Conservation (phyloP, 371 early-diverging fungal genomes). For the Apophysomyces elegans region DNA sequence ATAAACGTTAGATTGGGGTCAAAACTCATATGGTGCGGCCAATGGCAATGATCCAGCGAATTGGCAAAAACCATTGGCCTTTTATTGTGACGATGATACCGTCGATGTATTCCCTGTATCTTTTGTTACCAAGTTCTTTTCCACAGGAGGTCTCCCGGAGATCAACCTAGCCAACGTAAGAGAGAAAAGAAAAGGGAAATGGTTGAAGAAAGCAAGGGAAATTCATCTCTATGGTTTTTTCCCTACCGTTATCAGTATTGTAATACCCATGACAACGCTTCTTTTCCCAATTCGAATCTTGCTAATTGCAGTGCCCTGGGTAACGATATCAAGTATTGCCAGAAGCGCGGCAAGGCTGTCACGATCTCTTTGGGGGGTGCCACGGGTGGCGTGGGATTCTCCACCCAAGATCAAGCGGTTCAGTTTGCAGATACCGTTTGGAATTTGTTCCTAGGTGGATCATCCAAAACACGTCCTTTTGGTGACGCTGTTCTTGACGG, state of each 20-base stretch:
- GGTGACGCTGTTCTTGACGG: constrained; percentile 64
- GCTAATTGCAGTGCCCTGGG: constrained; percentile 57
- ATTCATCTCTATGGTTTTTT: not conserved
- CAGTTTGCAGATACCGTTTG: constrained; percentile 61
- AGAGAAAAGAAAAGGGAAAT: not conserved
- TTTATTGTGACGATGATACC: constrained; percentile 65
- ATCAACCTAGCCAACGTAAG: constrained; percentile 69
- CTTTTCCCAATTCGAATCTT: constrained; percentile 53
- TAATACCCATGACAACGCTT: constrained; percentile 46
- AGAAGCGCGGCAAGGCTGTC: constrained; percentile 55
- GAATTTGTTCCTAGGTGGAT: constrained; percentile 64
- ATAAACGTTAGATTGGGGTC: constrained; percentile 49
- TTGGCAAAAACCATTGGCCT: constrained; percentile 56
- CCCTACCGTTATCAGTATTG: constrained; percentile 27
- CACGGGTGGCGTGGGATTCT: constrained; percentile 56
- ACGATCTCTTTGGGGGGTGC: constrained; percentile 66
- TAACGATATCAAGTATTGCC: constrained; percentile 60
- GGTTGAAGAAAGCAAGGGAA: too few species aligned
- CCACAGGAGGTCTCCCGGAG: constrained; percentile 43
- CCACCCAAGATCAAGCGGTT: constrained; percentile 40
- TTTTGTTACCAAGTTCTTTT: constrained; percentile 69
- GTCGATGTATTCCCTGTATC: constrained; percentile 69
- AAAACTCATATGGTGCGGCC: constrained; percentile 55
- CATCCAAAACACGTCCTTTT: constrained; percentile 56
- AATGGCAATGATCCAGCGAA: constrained; percentile 29